Conservation (phyloP, 202 grass and related monocot species). For the Cymbopogon flexuosus region DNA sequence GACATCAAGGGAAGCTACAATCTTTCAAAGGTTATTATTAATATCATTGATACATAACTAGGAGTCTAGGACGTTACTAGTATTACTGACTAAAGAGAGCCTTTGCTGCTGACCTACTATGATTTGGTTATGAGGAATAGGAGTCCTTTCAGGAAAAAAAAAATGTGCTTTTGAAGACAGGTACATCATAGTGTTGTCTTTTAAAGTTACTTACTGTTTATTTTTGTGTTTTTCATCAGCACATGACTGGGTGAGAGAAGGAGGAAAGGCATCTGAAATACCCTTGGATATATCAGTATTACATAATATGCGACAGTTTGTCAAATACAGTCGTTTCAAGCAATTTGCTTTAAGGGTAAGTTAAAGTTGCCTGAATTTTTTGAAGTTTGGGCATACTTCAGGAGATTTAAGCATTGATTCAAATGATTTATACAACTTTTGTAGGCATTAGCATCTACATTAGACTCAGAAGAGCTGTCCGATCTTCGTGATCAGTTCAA, state of each 20-base stretch:
- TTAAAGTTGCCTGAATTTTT: background rate
- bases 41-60: no score
- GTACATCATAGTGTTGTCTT: background rate
- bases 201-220: slow-evolving; percentile 9
- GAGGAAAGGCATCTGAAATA: slow-evolving; percentile 78
- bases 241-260: slow-evolving; percentile 97
- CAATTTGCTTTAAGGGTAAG: slow-evolving; percentile 93
- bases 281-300: slow-evolving; percentile 95
- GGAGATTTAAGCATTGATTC: background rate
- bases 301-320: slow-evolving; percentile 85
- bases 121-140: background rate
- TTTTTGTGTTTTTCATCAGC: slow-evolving; percentile 44
- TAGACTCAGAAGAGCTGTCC: slow-evolving; percentile 71
- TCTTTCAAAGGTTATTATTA: background rate
- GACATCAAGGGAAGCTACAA: background rate
- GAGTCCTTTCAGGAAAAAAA: background rate
- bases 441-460: slow-evolving; percentile 82
- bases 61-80: no score
- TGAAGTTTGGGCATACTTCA: slow-evolving; percentile 4
- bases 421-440: slow-evolving; percentile 29
- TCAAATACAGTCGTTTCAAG: slow-evolving; percentile 96
- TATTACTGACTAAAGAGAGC: no score
- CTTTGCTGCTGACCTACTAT: background rate
- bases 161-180: background rate
- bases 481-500: slow-evolving; percentile 90